Base-by-base conservation (phyloP, 306 rosid species). In the Inga leiocalycina region DNA sequence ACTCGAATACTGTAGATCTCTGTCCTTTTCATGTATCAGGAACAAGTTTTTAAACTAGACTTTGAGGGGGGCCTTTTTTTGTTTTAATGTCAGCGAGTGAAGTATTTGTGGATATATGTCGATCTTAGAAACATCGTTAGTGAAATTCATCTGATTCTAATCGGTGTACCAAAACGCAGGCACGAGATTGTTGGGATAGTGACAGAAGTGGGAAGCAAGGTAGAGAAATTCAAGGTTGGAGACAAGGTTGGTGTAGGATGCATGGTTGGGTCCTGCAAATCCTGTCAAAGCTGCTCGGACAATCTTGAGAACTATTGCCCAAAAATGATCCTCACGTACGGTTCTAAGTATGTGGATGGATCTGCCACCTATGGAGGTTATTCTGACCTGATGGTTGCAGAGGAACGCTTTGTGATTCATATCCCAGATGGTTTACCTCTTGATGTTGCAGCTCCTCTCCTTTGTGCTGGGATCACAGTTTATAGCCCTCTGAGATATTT, bases 401-500 rank as follows among this genome's bases (percentile, higher is more conserved):
- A 91, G 0, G 90, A 91, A 22, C 90, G 73, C 46, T 91, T 82
- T 51, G 78, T 88, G 7, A 16, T 91, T 34, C 83, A 70, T 3
- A 82, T 91, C 39, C 90, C 94, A 0, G 88, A 86, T 13, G 75
- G 51, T 74, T 24, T 89, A 27, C 83, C 90, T 15, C 91, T 89
- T 70, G 90, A 91, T 14, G 83, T 77, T 66, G 85, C 83, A 37
- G 94, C 90, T 62, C 94, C 94, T 41, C 89, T 91, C 3, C 91
- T 91, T 0, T 91, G 94, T 56, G 89, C 92, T 9, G 91, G 94
- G 14, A 83, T 91, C 78, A 89, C 92, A 3, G 87, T 88, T 12
- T 91, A 89, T 44, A 91, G 94, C 56, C 94, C 92, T 30, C 2
- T 88, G 34, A 84, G 79, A 65, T 66, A 79, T 43, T 89, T 39